These are phyloP conservation scores for Diaporthe eres DNA, from an alignment of 2,329 filamentous ascomycete genomes.

Conservation along the genomic window DNA sequence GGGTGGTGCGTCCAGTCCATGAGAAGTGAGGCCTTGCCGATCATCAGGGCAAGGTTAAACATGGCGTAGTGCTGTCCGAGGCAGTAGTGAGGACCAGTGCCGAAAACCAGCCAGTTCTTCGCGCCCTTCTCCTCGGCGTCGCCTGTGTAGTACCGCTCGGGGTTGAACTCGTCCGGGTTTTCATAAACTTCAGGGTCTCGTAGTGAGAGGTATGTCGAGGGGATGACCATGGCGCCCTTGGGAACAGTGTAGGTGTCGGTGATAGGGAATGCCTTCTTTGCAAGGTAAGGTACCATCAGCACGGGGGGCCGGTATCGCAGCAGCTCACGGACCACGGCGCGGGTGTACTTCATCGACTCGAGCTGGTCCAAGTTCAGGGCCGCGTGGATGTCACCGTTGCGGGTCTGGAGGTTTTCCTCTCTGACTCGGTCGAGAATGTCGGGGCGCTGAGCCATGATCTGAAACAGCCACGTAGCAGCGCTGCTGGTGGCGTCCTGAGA, in stretches of 20 bases:
- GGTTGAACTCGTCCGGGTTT: constrained; percentile 89
- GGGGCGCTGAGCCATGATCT: constrained; percentile 93
- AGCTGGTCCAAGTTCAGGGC: constrained; percentile 86
- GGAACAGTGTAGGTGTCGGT: constrained; percentile 90
- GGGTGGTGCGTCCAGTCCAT: constrained; percentile 92
- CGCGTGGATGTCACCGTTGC: constrained; percentile 80
- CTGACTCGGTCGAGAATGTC: constrained; percentile 91
- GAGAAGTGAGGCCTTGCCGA: constrained; percentile 89
- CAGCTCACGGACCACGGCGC: constrained; percentile 91
- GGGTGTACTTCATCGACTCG: constrained; percentile 90
- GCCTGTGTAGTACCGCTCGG: constrained; percentile 91
- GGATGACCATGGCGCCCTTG: constrained; percentile 96
- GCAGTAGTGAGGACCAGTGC: constrained; percentile 96
- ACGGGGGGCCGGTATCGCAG: constrained; percentile 96
- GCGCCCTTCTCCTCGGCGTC: constrained; percentile 86
- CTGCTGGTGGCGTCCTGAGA: constrained; percentile 97
- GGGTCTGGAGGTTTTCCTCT: constrained; percentile 86
- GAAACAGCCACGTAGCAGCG: constrained; percentile 95
- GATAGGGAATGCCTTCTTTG: constrained; percentile 96
- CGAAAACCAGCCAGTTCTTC: constrained; percentile 98
- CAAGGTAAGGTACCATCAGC: constrained; percentile 95
- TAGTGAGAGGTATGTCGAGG: constrained; percentile 89
- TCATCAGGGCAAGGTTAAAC: constrained; percentile 88
- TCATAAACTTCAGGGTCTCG: constrained; percentile 94
- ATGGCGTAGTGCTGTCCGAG: constrained; percentile 93